Evolutionary conservation across 768 basidiomycete species (phyloP), one percentile per base, ranked within the genome.

Genomic region (Lepiota subincarnata): DNA sequence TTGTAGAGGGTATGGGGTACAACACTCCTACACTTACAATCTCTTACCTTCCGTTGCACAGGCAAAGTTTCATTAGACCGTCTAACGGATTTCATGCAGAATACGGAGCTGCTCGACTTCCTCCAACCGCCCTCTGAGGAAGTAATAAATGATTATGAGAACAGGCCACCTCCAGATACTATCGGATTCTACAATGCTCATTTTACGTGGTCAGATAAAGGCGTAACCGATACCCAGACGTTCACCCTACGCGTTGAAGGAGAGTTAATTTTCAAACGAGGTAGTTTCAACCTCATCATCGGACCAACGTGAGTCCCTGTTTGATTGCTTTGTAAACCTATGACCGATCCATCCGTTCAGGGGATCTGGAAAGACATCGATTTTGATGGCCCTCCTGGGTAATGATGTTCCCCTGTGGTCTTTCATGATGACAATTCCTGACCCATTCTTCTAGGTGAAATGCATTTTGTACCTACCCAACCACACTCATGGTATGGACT

Each of bases 401-500:
- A 54, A 19, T 59, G 19, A 10, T 37, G 12, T 22, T 5, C 26
- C 34, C 4, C 54, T 10, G n/a, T 8, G 19, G 5, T 16, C 1
- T 20, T 13, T 26, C 10, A 35, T 16, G 5, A 1, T 24, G 31
- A 39, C 5, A 5, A 42, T 50, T 44, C 28, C 13, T 28, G 13
- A 10, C 18, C 19, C 34, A n/a, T n/a, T n/a, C 34, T 18, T 41
- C 6, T 47, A 75, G 77, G 84, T 31, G 86, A 88, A 66, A 81
- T 89, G 82, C 83, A 87, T 63, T 83, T 81, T 60, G 66, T 76
- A 8, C 78, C 76, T 1, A 69, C 70, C 6, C 64, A 68, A 7
- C 71, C 78, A 0, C 75, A 79, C 39, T 82, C 87, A 0, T 86
- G 80, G 77, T 87, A 77, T 66, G 82, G 80, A 57, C 77, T 92